phyloP scores from a whole-genome alignment of 164 flowering plant genomes.

The Stephania yunnanensis region DNA sequence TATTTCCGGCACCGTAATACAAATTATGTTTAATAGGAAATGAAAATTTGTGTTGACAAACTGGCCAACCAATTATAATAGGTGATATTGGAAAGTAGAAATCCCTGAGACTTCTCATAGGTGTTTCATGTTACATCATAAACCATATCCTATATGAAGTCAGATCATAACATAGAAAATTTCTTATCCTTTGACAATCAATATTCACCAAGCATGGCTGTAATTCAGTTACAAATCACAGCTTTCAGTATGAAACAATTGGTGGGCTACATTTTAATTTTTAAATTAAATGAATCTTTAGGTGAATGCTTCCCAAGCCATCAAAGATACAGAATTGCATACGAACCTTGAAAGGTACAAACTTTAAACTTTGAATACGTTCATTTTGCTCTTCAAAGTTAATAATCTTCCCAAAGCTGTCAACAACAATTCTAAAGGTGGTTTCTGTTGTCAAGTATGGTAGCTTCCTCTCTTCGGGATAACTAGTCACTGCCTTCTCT shows the following conservation, averaged over 20 bases:
- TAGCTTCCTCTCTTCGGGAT: conserved; percentile 66
- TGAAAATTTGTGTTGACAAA: background rate
- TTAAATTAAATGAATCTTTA: background rate
- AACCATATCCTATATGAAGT: background rate
- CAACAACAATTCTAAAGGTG: conserved; percentile 72
- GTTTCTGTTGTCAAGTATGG: conserved; percentile 60
- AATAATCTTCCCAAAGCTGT: conserved; percentile 78
- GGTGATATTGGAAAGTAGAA: background rate
- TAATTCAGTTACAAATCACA: background rate
- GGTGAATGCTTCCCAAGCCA: background rate
- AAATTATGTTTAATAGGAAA: no score
- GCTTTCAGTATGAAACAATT: background rate
- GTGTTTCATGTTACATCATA: background rate
- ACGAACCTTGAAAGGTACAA: conserved; percentile 82
- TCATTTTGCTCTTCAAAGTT: conserved; percentile 71
- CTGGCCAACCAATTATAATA: background rate
- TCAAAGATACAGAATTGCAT: background rate
- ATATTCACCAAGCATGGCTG: background rate
- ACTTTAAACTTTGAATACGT: conserved; percentile 47
- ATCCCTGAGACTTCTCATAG: background rate
- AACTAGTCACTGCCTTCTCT: conserved; percentile 55
- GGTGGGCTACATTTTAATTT: background rate
- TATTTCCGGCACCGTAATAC: background rate
- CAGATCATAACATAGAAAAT: background rate
- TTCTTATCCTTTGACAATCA: background rate